Conservation (phyloP, 176 grass and related monocot genomes). For the Aechmea fasciata region DNA sequence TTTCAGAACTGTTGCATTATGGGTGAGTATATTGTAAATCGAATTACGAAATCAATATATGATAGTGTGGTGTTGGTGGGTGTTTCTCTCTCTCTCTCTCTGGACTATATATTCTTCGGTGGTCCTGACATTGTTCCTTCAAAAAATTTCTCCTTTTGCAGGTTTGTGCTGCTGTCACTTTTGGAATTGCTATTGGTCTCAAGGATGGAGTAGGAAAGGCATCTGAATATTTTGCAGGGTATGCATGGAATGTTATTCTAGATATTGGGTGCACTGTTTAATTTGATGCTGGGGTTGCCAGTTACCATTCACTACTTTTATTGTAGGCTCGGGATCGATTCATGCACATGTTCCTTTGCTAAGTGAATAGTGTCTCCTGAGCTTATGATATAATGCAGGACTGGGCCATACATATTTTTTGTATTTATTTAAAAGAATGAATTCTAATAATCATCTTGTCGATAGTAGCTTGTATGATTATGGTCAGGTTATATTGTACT, state of each 20-base stretch:
- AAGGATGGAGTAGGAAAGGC: slow-evolving; percentile 60
- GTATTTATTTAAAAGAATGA: not conserved
- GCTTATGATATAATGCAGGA: not conserved
- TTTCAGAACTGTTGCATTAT: slow-evolving; percentile 39
- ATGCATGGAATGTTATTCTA: slow-evolving; percentile 11
- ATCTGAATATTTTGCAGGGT: slow-evolving; percentile 95
- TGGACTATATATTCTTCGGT: slow-evolving; percentile 2
- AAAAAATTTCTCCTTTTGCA: slow-evolving; percentile 20
- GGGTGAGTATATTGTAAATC: slow-evolving; percentile 20
- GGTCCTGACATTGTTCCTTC: not conserved
- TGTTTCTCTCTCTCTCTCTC: not conserved
- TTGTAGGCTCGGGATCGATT: not conserved
- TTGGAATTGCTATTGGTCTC: slow-evolving; percentile 66
- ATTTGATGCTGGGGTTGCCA: no score
- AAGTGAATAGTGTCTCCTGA: not conserved
- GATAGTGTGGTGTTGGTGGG: not conserved
- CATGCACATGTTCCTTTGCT: not conserved
- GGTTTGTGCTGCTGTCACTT: slow-evolving; percentile 60
- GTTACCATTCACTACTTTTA: no score
- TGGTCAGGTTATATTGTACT: slow-evolving; percentile 17
- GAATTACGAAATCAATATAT: not conserved
- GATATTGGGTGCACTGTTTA: not conserved
- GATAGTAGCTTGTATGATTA: slow-evolving; percentile 5
- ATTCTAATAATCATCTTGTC: not conserved
- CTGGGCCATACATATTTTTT: not conserved